Conservation (phyloP, 2,329 filamentous ascomycete species). For the Diaporthe vaccinii region DNA sequence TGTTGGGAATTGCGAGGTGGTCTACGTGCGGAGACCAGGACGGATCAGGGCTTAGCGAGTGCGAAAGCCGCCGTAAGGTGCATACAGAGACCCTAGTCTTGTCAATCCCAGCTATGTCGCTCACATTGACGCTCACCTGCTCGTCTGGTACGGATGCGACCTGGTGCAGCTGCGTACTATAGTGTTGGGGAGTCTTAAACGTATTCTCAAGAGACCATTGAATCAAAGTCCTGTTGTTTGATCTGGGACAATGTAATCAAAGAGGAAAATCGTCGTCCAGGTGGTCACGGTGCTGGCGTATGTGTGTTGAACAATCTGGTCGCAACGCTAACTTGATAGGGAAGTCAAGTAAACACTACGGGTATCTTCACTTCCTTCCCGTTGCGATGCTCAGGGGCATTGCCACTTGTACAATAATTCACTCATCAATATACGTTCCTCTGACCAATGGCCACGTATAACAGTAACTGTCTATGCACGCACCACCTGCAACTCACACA, state of each 20-base stretch:
- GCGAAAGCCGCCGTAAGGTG: constrained; percentile 6
- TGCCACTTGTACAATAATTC: not conserved
- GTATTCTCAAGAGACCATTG: not conserved
- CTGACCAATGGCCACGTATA: no score
- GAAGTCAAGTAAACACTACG: constrained; percentile 2
- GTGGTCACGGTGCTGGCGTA: not conserved
- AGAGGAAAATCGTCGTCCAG: not conserved
- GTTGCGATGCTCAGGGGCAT: not conserved
- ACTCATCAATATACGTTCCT: not conserved
- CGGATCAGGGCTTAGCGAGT: constrained; percentile 24
- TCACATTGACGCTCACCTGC: not conserved
- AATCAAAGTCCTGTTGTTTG: not conserved
- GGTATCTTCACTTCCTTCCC: not conserved
- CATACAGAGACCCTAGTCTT: not conserved
- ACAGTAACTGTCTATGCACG: not conserved
- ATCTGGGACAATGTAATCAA: not conserved
- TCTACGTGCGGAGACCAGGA: constrained; percentile 6
- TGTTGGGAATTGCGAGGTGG: constrained; percentile 3
- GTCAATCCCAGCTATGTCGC: not conserved
- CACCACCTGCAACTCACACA: not conserved
- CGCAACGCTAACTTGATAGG: constrained; percentile 21
- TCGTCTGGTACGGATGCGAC: not conserved
- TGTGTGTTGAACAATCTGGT: not conserved
- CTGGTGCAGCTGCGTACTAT: not conserved
- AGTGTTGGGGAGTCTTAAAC: no score